Percentiles rank a stretch among this genome's conserved stretches.
Evolutionary conservation across 257 asterid species (phyloP).

Genomic region (Catharanthus roseus): DNA sequence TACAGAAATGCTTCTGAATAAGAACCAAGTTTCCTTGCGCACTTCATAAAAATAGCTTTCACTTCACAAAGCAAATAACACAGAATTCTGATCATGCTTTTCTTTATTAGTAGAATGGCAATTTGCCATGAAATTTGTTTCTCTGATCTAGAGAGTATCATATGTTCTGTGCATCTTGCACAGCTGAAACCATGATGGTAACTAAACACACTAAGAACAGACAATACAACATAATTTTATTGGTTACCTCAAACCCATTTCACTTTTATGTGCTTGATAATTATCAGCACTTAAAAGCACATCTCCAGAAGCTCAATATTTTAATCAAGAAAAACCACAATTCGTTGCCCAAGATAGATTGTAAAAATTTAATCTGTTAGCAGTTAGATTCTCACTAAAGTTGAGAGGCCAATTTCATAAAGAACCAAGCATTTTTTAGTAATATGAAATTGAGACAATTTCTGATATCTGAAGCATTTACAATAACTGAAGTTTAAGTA

Average conservation of each 20-base stretch:
- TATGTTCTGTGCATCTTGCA: background rate
- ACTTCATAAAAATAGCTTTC: no score
- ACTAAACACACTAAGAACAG: background rate
- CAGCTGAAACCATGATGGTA: background rate
- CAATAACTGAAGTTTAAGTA: background rate
- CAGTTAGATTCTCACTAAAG: background rate
- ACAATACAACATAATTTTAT: background rate
- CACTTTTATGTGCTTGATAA: background rate
- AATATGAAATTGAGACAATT: background rate
- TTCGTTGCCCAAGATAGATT: background rate
- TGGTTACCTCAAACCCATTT: background rate
- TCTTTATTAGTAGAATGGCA: no score
- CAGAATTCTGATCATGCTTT: background rate
- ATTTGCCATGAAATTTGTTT: background rate
- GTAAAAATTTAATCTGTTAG: background rate
- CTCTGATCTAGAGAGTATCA: background rate
- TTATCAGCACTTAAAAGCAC: background rate
- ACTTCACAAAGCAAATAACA: background rate
- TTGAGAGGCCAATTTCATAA: background rate
- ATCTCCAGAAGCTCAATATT: background rate
- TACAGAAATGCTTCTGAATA: no score
- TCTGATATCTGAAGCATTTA: background rate
- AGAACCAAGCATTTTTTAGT: background rate
- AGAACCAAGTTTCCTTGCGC: no score
- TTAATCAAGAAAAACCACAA: background rate